Base-by-base conservation (phyloP, 768 basidiomycete genomes). In the Tricholoma hemisulphureum region DNA sequence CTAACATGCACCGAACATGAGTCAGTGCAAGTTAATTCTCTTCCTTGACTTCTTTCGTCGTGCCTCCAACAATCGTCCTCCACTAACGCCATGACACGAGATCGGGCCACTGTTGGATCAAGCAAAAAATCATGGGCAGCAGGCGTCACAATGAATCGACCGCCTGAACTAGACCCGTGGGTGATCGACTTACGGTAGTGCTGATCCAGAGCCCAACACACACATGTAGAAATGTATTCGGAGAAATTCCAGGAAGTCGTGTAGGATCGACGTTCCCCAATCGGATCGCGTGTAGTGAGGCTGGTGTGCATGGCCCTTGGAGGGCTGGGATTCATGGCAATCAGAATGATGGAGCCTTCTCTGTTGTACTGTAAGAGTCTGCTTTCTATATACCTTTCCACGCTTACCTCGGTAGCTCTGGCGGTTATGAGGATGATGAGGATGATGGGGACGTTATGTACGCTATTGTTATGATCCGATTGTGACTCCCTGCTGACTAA, bases 271-370 rank as follows among this genome's bases (percentile, higher is more conserved):
- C 2, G 1, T 78, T 73, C 54, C 28, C n/a, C 1, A 53, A 55
- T 3, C 53, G 77, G 37, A 48, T 13, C 0, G 65, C 39, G 0
- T 61, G 75, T 5, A 57, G 61, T 11, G 51, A 18, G 34, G 62
- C 70, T 24, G 74, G 73, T 0, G 69, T 77, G 1, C 78, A 80
- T 55, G 68, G 61, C 6, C 71, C 58, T 9, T 52, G 18, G 2
- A 66, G 71, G 50, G 73, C 69, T n/a, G 78, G 78, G 3, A 80
- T 80, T 11, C 74, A 74, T 13, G 77, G 78, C 0, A 61, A 53
- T 39, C 14, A 20, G 39, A 16, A 56, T 2, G 65, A 69, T 7
- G 71, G 72, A 2, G 75, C 77, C 7, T 78, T 65, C 53, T 80
- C 78, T 13, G 70, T 80, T 20, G 77, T 78, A 16, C 43, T 79